These are phyloP conservation scores for Fragaria ananassa DNA, from an alignment of 306 rosid species.

Conservation along the genomic window DNA sequence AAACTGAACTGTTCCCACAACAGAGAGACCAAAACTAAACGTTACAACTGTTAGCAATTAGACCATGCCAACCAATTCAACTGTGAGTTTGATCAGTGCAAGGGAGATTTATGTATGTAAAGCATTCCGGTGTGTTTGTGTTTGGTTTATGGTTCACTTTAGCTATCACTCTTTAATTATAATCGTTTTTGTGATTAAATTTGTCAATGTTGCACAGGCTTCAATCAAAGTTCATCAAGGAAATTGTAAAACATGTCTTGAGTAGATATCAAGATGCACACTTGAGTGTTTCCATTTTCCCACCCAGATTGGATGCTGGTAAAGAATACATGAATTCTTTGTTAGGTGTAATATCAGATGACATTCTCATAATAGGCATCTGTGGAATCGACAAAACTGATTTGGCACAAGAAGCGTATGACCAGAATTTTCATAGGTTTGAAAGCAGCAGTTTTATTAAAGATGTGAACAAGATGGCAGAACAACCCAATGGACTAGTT, in stretches of 20 bases:
- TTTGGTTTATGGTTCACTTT: neutral
- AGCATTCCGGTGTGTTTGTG: neutral
- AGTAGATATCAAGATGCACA: slow-evolving; percentile 27
- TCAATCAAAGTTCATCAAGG: slow-evolving; percentile 22
- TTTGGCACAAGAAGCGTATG: slow-evolving; percentile 9
- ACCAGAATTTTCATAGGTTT: slow-evolving; percentile 9
- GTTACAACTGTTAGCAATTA: too few relatives aligned
- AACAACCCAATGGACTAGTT: neutral
- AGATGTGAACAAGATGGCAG: slow-evolving; percentile 3
- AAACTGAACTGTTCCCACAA: too few relatives aligned
- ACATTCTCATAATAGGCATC: slow-evolving; percentile 15
- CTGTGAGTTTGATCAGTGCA: too few relatives aligned
- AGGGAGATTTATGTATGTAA: too few relatives aligned
- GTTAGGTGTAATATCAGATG: slow-evolving; percentile 15
- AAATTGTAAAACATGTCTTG: slow-evolving; percentile 21
- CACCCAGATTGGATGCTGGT: slow-evolving; percentile 3
- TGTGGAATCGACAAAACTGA: slow-evolving; percentile 9
- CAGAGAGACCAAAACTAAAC: too few relatives aligned
- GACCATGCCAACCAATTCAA: too few relatives aligned
- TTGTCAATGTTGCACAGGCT: slow-evolving; percentile 14
- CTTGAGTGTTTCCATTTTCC: slow-evolving; percentile 16
- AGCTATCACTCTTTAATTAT: neutral
- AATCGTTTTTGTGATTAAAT: neutral
- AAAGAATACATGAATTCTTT: slow-evolving; percentile 15
- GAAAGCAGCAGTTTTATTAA: slow-evolving; percentile 10